Evolutionary conservation across 495 filamentous ascomycete species (phyloP).

Genomic region (Daldinia vernicosa): DNA sequence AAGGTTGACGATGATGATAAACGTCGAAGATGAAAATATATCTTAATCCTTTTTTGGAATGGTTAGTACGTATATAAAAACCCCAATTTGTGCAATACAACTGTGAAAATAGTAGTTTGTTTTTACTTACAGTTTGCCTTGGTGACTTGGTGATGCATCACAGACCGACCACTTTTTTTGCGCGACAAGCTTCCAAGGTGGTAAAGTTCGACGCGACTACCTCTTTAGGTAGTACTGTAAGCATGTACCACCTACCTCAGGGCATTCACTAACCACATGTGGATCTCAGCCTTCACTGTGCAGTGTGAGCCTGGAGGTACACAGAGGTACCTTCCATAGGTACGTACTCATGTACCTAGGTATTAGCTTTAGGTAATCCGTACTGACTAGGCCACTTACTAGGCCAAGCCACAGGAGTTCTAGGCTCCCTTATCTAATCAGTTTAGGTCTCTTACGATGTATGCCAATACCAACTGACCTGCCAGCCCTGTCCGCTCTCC

Average conservation of each 20-base stretch:
- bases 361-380: not conserved
- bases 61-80: not conserved
- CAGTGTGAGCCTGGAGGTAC: too few species aligned
- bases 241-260: not conserved
- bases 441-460: not conserved
- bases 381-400: too few species aligned
- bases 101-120: not conserved
- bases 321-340: constrained; percentile 1
- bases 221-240: not conserved
- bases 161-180: constrained; percentile 38
- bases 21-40: not conserved
- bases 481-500: constrained; percentile 4
- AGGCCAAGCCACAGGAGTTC: not conserved
- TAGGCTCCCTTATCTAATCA: constrained; percentile 6
- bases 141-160: constrained; percentile 2
- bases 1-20: constrained; percentile 17
- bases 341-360: not conserved
- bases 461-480: not conserved
- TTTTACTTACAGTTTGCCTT: constrained; percentile 11
- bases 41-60: not conserved
- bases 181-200: constrained; percentile 37
- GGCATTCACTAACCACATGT: not conserved
- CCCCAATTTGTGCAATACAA: not conserved
- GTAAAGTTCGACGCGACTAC: constrained; percentile 34
- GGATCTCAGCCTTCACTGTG: not conserved